A percentile compares a stretch with the other conserved stretches of the same genome.
phyloP scores from a whole-genome alignment of 306 rosid species.

The Ormosia semicastrata region DNA sequence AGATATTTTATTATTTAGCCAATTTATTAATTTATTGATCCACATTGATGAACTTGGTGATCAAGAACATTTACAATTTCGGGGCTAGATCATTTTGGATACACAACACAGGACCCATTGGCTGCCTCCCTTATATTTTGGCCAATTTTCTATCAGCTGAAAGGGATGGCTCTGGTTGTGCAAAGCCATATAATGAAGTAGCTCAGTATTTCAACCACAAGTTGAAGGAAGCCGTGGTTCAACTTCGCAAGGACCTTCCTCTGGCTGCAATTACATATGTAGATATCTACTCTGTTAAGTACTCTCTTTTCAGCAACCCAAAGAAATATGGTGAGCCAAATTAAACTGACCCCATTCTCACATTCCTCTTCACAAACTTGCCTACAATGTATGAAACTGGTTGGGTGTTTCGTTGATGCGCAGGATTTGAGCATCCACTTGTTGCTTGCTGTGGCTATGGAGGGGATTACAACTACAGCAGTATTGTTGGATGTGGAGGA shows the following conservation, averaged over 20 bases:
- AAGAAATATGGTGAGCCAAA: constrained; percentile 45
- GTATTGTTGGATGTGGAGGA: constrained; percentile 28
- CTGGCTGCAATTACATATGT: constrained; percentile 62
- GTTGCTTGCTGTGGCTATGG: constrained; percentile 64
- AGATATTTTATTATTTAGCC: not conserved
- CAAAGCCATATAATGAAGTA: constrained; percentile 52
- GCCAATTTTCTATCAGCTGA: constrained; percentile 20
- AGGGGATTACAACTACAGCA: constrained; percentile 42
- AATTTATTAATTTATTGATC: not conserved
- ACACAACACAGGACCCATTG: constrained; percentile 48
- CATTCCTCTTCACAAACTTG: not conserved
- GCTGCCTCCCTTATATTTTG: constrained; percentile 36
- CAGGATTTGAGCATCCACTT: constrained; percentile 55
- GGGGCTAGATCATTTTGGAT: constrained; percentile 49
- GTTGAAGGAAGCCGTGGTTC: constrained; percentile 45
- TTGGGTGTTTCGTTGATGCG: not conserved
- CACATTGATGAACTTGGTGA: not conserved
- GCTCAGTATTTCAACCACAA: constrained; percentile 55
- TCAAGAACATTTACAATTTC: constrained; percentile 33
- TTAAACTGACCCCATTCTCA: not conserved
- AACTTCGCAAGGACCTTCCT: constrained; percentile 50
- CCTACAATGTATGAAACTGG: not conserved
- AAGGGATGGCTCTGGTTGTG: constrained; percentile 56
- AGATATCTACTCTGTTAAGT: constrained; percentile 48
- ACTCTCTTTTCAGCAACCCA: constrained; percentile 38